Base-by-base conservation (phyloP, 306 rosid genomes). In the Macrotyloma uniflorum region DNA sequence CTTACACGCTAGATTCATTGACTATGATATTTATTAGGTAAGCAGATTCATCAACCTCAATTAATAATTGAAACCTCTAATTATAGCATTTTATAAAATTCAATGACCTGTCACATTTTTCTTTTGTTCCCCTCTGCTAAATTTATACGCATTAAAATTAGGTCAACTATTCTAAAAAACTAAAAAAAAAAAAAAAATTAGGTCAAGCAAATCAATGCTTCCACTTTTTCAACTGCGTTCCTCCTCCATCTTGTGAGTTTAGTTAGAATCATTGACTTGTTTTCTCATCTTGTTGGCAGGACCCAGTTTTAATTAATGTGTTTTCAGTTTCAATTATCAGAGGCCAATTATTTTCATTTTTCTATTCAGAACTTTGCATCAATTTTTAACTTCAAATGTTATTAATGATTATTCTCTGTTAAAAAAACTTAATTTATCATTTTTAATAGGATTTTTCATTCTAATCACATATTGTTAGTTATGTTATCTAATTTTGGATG, bases 11-110 rank as follows among this genome's bases (percentile, higher is more conserved):
- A 38, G n/a, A 65, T 18, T 42, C 8, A 65, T 20, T 36, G 51
- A 38, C 51, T 38, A 42, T 19, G 40, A 23, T 42, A 42, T 67
- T 67, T 22, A 67, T 67, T 67, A 67, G 72, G 53, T 67, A 67
- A 6, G 53, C 53, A 40, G 50, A 42, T 22, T 42, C 53, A 67
- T 67, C 33, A 20, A 22, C 53, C 19, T 40, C 18, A 38, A 65
- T 65, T 20, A 38, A 65, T 38, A 65, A 65, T 65, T 38, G 19
- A 65, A n/a, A 65, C 26, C n/a, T 20, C 19, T 10, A 36, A 36
- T 38, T 38, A 38, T 33, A 18, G 10, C 3, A 63, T 9, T n/a
- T 30, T 32, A 16, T 7, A n/a, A 35, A 63, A 65, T 10, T 36
- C 19, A 64, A 64, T 64, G 22, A 63, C 15, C 15, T 32, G 69